Evolutionary conservation across 202 grass and related monocot species (phyloP).

Genomic region (Schoenoplectus triqueter): DNA sequence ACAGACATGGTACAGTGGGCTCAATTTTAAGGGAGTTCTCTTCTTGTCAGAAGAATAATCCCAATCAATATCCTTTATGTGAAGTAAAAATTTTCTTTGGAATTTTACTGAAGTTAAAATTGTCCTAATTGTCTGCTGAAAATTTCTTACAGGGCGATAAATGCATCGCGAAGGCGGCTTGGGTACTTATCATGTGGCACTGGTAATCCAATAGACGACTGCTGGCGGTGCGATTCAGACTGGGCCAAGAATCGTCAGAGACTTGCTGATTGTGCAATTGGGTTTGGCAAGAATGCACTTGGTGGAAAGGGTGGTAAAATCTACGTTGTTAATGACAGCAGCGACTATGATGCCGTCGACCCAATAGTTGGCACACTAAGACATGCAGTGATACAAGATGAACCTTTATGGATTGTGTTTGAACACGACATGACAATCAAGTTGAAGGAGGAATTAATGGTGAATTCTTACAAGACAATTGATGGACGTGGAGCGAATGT

Average conservation of each 20-base stretch:
- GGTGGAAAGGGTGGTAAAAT: constrained; percentile 37
- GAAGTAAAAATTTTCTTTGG: neutral
- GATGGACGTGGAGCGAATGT: constrained; percentile 43
- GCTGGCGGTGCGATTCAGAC: constrained; percentile 43
- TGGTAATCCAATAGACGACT: constrained; percentile 48
- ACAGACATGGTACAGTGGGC: constrained; percentile 25
- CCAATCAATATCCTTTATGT: constrained; percentile 1
- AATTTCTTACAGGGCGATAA: constrained; percentile 34
- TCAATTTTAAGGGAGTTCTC: constrained; percentile 16
- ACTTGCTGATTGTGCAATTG: constrained; percentile 41
- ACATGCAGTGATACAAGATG: constrained; percentile 47
- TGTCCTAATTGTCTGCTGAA: neutral
- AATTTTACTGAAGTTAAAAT: constrained; percentile 14
- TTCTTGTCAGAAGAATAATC: neutral
- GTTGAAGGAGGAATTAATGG: constrained; percentile 47
- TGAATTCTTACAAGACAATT: constrained; percentile 49
- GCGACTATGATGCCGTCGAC: constrained; percentile 37
- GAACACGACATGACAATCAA: constrained; percentile 37
- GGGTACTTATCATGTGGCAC: constrained; percentile 33
- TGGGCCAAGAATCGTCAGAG: constrained; percentile 41
- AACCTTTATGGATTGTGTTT: constrained; percentile 50
- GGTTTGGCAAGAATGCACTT: constrained; percentile 42
- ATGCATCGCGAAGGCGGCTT: constrained; percentile 30
- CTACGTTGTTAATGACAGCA: constrained; percentile 42
- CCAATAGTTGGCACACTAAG: constrained; percentile 44